phyloP scores from a whole-genome alignment of 345 rosid species.

The Acer saccharum region DNA sequence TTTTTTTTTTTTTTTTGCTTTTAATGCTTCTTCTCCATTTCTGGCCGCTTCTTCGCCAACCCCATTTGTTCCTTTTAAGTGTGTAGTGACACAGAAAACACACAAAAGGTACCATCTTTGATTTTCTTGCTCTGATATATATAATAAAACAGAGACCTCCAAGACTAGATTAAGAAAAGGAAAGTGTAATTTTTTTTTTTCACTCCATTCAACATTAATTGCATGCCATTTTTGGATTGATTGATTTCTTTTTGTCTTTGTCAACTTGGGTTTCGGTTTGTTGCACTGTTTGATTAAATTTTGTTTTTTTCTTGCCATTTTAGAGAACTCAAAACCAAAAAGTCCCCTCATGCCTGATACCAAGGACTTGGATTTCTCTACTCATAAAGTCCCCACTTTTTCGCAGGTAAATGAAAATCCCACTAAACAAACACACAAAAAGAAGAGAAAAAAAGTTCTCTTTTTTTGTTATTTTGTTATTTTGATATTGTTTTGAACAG shows the following conservation, averaged over 20 bases:
- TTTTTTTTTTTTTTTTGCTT: neutral
- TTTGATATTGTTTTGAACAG: slow-evolving; percentile 27
- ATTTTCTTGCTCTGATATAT: neutral
- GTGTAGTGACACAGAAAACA: neutral
- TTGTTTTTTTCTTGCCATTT: neutral
- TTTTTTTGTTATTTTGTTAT: neutral
- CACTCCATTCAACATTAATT: neutral
- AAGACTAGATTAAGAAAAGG: neutral
- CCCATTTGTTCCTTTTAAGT: neutral
- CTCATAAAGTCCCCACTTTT: slow-evolving; percentile 50
- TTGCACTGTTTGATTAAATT: slow-evolving; percentile 14
- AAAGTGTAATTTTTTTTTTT: neutral
- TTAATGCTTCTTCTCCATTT: slow-evolving; percentile 7
- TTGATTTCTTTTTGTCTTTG: neutral
- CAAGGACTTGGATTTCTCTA: slow-evolving; percentile 47
- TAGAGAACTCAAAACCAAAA: neutral
- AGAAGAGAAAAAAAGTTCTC: too few species aligned
- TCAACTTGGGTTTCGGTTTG: neutral
- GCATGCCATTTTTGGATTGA: slow-evolving; percentile 5
- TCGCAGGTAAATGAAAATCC: slow-evolving; percentile 43
- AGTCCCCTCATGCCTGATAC: slow-evolving; percentile 41
- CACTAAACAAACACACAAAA: neutral
- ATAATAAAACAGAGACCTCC: neutral
- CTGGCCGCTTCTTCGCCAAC: neutral
- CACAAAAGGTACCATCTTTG: neutral